A percentile compares a stretch with the other conserved stretches of the same genome.
These are phyloP conservation scores for Podila epigama DNA, from an alignment of 192 early-diverging fungal genomes.

Conservation along the genomic window DNA sequence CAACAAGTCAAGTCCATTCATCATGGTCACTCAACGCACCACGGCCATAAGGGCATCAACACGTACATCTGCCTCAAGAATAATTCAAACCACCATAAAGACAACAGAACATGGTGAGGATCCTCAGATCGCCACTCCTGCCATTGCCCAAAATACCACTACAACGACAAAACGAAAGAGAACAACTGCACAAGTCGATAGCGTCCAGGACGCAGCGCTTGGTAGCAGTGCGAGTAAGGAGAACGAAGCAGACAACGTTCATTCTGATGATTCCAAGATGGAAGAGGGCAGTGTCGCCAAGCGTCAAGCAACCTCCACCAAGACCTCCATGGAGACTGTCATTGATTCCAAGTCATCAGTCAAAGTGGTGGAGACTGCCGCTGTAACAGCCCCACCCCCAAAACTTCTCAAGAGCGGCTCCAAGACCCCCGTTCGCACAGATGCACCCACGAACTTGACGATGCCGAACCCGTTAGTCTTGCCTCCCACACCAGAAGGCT, in stretches of 20 bases:
- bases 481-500: conserved; percentile 54
- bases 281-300: too few species aligned
- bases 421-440: conserved; percentile 20
- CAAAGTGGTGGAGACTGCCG: background rate
- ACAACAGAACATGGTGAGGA: background rate
- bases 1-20: too few species aligned
- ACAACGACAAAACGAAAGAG: too few species aligned
- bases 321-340: background rate
- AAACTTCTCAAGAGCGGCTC: background rate
- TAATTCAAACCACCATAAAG: too few species aligned
- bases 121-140: background rate
- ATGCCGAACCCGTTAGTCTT: conserved; percentile 70
- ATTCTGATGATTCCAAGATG: too few species aligned
- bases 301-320: background rate
- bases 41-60: background rate
- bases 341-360: background rate
- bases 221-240: too few species aligned
- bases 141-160: too few species aligned
- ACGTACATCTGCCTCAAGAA: background rate
- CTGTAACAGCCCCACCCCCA: background rate
- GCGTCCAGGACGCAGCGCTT: too few species aligned
- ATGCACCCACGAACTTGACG: conserved; percentile 63
- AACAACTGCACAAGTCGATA: background rate
- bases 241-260: too few species aligned
- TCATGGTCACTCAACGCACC: conserved; percentile 22